Evolutionary conservation across 1,284 basidiomycete species (phyloP).

Genomic region (Ganoderma sinense): DNA sequence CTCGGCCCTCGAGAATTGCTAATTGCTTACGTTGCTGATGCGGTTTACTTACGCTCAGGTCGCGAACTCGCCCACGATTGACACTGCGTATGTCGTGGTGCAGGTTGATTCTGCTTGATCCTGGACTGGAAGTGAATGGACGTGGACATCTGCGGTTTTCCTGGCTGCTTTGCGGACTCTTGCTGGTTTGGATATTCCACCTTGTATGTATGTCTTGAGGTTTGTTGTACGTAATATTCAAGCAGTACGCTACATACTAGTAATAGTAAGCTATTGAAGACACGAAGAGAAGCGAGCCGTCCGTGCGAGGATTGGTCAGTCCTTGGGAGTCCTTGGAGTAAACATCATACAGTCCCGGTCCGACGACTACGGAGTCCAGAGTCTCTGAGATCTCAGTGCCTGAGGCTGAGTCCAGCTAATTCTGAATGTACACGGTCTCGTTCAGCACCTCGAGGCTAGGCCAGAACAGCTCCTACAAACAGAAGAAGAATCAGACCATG

Average conservation of each 20-base stretch:
- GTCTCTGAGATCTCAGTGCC: background rate
- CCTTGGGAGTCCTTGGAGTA: too few species aligned
- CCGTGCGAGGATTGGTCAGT: background rate
- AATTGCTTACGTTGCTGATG: background rate
- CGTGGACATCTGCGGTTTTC: too few species aligned
- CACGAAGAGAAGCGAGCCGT: background rate
- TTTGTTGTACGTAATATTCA: background rate
- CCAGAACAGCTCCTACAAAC: conserved; percentile 12
- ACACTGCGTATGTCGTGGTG: background rate
- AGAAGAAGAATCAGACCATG: background rate
- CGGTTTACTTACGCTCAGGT: background rate
- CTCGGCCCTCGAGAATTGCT: background rate
- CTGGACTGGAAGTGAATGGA: background rate
- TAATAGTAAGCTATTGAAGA: background rate
- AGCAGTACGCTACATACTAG: background rate
- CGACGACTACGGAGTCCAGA: background rate
- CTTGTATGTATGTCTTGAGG: background rate
- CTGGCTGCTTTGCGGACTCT: background rate
- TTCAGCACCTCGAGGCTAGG: conserved; percentile 20
- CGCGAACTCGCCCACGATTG: background rate
- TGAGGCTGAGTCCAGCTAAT: background rate
- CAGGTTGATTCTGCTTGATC: background rate
- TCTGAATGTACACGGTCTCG: conserved; percentile 17
- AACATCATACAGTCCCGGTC: background rate
- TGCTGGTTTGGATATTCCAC: background rate